Conservation (phyloP, 1,139 yeast species). For the Taphrina confusa region DNA sequence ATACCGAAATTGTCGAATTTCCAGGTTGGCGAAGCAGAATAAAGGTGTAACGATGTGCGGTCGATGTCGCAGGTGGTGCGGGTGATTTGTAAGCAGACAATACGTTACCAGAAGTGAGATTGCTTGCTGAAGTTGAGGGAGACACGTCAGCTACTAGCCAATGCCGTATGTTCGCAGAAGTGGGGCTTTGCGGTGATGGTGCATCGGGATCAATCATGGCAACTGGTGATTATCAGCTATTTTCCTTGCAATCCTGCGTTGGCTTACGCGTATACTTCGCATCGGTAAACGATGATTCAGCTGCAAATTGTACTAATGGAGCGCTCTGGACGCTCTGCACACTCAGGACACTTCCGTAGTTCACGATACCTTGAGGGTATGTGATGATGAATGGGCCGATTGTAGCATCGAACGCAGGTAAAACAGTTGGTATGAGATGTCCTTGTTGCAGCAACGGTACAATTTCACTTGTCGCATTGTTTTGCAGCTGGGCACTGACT, state of each 20-base stretch:
- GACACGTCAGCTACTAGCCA: slow-evolving; percentile 25
- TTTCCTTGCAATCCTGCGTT: too few relatives aligned
- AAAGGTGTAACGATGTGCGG: slow-evolving; percentile 16
- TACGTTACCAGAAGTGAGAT: slow-evolving; percentile 6
- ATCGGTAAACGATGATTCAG: neutral
- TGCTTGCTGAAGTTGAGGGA: neutral
- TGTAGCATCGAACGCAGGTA: slow-evolving; percentile 25
- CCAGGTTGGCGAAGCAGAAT: slow-evolving; percentile 22
- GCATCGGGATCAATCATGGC: slow-evolving; percentile 34
- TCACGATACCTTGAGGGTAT: slow-evolving; percentile 27
- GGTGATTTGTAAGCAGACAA: slow-evolving; percentile 21
- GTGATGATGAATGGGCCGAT: slow-evolving; percentile 17
- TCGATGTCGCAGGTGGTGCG: slow-evolving; percentile 13
- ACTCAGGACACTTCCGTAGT: slow-evolving; percentile 22
- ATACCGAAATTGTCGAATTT: neutral
- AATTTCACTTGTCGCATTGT: slow-evolving; percentile 17
- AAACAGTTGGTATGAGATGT: slow-evolving; percentile 6
- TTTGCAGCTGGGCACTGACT: slow-evolving; percentile 19
- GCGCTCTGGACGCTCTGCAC: slow-evolving; percentile 1
- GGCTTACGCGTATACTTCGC: slow-evolving; percentile 11
- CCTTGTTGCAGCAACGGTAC: slow-evolving; percentile 9
- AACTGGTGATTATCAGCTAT: too few relatives aligned
- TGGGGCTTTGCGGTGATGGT: slow-evolving; percentile 23
- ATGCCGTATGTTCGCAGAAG: slow-evolving; percentile 27
- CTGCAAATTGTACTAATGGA: slow-evolving; percentile 14